Percentiles rank a stretch among this genome's conserved stretches.
These are phyloP conservation scores for Lachancea quebecensis DNA, from an alignment of 805 yeast species.

Conservation along the genomic window DNA sequence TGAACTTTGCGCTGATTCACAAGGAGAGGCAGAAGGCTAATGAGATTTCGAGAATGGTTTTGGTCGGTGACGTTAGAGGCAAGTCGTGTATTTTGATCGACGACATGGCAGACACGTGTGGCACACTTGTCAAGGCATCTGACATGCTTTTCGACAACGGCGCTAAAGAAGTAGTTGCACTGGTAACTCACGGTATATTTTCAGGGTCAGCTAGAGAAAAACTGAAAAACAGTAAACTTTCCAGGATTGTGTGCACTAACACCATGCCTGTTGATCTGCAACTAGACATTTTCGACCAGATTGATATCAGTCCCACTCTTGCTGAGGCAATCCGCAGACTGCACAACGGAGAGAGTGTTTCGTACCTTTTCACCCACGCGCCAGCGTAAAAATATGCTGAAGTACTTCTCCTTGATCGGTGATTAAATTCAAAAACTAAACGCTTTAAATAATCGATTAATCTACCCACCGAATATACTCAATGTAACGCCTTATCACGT, in stretches of 20 bases:
- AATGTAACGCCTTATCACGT: not conserved
- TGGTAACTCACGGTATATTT: conserved; percentile 76
- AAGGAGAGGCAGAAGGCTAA: conserved; percentile 80
- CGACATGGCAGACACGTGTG: conserved; percentile 90
- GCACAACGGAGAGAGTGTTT: conserved; percentile 82
- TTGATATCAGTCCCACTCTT: conserved; percentile 66
- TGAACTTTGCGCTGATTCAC: conserved; percentile 77
- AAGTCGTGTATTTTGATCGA: conserved; percentile 74
- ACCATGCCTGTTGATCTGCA: conserved; percentile 73
- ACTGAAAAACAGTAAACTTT: conserved; percentile 60
- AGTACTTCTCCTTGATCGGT: not conserved
- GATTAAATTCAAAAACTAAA: conserved; percentile 1
- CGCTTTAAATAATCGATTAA: not conserved
- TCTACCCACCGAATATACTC: not conserved
- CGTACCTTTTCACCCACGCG: conserved; percentile 67
- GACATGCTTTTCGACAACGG: conserved; percentile 62
- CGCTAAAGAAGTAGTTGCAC: conserved; percentile 70
- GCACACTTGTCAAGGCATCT: conserved; percentile 77
- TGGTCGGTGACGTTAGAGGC: conserved; percentile 76
- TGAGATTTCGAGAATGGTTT: conserved; percentile 76
- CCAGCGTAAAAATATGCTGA: conserved; percentile 29
- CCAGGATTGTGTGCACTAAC: conserved; percentile 70
- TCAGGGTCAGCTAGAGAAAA: conserved; percentile 69
- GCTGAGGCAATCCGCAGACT: conserved; percentile 81
- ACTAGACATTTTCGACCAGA: conserved; percentile 50